A percentile compares a stretch with the other conserved stretches of the same genome.
phyloP scores from a whole-genome alignment of 78 protist species.

The Dictyostelium intermedium region DNA sequence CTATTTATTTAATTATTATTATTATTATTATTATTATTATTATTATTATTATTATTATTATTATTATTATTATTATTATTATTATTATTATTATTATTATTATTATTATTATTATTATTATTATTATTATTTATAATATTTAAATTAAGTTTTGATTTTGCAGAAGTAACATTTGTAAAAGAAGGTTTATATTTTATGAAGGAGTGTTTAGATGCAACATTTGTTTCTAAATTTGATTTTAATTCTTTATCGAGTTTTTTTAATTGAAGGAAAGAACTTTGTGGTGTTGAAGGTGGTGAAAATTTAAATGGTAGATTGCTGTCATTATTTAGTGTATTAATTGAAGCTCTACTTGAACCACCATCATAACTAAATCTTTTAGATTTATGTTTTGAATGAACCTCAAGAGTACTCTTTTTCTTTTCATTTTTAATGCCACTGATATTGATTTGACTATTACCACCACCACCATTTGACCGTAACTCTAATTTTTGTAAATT shows the following conservation, averaged over 20 bases:
- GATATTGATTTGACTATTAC: neutral
- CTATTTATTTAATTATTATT: neutral
- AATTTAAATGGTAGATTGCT: slow-evolving; percentile 51
- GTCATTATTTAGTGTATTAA: neutral
- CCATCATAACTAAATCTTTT: slow-evolving; percentile 18
- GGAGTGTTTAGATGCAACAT: neutral
- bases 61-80: neutral
- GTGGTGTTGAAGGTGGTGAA: slow-evolving; percentile 69
- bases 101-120: neutral
- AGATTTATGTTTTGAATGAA: slow-evolving; percentile 35
- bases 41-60: neutral
- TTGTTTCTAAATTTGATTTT: slow-evolving; percentile 2
- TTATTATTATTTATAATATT: neutral
- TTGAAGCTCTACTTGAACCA: neutral
- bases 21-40: neutral
- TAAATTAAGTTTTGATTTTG: neutral
- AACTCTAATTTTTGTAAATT: neutral
- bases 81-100: neutral
- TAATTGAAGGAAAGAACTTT: neutral
- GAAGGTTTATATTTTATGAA: slow-evolving; percentile 39
- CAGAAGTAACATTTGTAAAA: slow-evolving; percentile 10
- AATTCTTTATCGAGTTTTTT: neutral
- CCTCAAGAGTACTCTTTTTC: neutral
- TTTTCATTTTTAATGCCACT: neutral
- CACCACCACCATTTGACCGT: neutral